Evolutionary conservation across 2,329 filamentous ascomycete genomes (phyloP).

Genomic region (Knoxdaviesia capensis): DNA sequence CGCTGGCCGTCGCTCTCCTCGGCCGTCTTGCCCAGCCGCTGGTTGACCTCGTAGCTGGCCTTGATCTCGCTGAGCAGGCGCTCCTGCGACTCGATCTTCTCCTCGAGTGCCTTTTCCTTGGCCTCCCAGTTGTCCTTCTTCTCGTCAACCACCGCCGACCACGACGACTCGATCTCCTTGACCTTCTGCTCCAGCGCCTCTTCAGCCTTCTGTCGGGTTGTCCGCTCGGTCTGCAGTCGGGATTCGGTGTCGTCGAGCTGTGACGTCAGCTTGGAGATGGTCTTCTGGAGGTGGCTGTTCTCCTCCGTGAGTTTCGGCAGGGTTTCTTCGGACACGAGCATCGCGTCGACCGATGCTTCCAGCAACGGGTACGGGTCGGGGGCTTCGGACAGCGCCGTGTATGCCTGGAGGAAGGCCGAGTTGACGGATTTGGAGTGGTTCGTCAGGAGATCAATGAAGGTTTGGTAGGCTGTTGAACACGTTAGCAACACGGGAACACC

Average conservation of each 20-base stretch:
- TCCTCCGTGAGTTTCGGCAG: constrained; percentile 77
- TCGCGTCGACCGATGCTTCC: constrained; percentile 83
- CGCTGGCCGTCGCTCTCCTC: constrained; percentile 30
- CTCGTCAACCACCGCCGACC: constrained; percentile 76
- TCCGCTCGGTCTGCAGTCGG: constrained; percentile 59
- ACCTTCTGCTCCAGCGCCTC: constrained; percentile 57
- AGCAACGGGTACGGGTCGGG: constrained; percentile 92
- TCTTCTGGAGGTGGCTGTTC: constrained; percentile 70
- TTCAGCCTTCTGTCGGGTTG: constrained; percentile 54
- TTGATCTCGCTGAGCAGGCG: constrained; percentile 84
- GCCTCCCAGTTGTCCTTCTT: constrained; percentile 93
- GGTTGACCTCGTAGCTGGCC: constrained; percentile 90
- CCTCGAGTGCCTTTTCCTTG: constrained; percentile 77
- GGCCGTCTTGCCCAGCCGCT: constrained; percentile 56
- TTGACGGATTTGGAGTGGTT: constrained; percentile 92
- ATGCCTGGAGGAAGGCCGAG: constrained; percentile 79
- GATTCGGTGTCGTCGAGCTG: constrained; percentile 72
- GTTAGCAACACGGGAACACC: background rate
- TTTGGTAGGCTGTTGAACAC: constrained; percentile 57
- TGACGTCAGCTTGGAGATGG: constrained; percentile 50
- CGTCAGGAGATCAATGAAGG: constrained; percentile 88
- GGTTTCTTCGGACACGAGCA: constrained; percentile 72
- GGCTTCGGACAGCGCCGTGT: constrained; percentile 83
- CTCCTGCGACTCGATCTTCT: constrained; percentile 89
- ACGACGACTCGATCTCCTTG: constrained; percentile 77